Evolutionary conservation across 345 rosid species (phyloP).

Genomic region (Hypericum androsaemum): DNA sequence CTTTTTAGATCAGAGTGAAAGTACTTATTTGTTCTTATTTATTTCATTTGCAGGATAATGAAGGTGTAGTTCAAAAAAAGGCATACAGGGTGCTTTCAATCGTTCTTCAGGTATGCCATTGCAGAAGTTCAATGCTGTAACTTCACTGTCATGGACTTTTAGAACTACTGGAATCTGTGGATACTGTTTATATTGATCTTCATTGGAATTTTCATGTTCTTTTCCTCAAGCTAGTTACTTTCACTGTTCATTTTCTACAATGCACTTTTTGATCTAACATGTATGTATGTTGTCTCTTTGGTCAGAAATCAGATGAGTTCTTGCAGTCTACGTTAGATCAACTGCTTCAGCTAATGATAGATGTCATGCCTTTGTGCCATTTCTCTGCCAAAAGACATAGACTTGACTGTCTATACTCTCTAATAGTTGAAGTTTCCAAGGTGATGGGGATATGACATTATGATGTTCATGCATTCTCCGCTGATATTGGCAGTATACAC

Average conservation of each 20-base stretch:
- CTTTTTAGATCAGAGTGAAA: background rate
- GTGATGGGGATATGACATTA: too few species aligned
- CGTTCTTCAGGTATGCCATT: constrained; percentile 52
- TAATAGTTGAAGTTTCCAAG: constrained; percentile 57
- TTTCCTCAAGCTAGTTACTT: background rate
- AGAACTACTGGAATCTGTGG: too few species aligned
- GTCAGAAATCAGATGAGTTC: constrained; percentile 50
- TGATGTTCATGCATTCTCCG: background rate
- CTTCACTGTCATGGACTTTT: too few species aligned
- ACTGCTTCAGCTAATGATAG: constrained; percentile 60
- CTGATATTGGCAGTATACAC: background rate
- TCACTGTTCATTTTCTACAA: background rate
- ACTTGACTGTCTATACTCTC: constrained; percentile 78
- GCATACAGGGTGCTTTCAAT: constrained; percentile 82
- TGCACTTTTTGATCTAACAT: background rate
- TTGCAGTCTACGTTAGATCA: constrained; percentile 52
- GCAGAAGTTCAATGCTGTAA: background rate
- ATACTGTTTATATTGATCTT: too few species aligned
- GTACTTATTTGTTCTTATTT: constrained; percentile 2
- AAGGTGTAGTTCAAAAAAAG: constrained; percentile 76
- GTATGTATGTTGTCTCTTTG: background rate
- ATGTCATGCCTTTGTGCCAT: constrained; percentile 60
- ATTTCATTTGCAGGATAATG: constrained; percentile 48
- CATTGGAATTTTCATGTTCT: too few species aligned
- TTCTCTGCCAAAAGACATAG: constrained; percentile 89